Conservation (phyloP, 2,329 filamentous ascomycete genomes). For the Neofusicoccum ribis region DNA sequence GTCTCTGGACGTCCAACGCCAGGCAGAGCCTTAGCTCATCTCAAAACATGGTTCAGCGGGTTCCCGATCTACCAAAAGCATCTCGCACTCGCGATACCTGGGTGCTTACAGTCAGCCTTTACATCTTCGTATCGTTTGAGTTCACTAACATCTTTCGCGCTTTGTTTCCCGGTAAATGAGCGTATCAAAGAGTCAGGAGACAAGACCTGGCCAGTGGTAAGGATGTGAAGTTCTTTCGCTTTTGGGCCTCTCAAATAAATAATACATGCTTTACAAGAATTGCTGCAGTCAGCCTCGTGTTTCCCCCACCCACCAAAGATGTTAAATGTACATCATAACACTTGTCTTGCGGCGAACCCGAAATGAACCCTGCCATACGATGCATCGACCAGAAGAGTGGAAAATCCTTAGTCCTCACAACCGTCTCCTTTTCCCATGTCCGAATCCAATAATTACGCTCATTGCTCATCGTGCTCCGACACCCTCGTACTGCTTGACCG, state of each 20-base stretch:
- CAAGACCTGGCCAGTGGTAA: background rate
- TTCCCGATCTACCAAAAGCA: too few species aligned
- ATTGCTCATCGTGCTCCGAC: background rate
- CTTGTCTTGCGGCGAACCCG: background rate
- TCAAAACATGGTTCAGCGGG: background rate
- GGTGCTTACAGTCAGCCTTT: background rate
- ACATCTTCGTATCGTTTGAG: background rate
- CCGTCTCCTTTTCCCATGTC: background rate
- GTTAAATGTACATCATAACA: background rate
- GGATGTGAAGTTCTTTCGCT: background rate
- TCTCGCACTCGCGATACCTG: too few species aligned
- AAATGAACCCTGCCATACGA: background rate
- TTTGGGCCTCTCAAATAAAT: constrained; percentile 2
- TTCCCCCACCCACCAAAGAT: background rate
- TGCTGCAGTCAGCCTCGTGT: constrained; percentile 7
- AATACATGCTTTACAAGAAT: constrained; percentile 17
- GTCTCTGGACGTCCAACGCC: background rate
- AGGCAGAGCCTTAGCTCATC: background rate
- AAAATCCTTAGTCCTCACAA: background rate
- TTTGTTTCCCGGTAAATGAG: too few species aligned
- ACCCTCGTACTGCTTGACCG: background rate
- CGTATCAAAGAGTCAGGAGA: too few species aligned
- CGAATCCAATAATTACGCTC: background rate
- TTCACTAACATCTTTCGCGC: too few species aligned
- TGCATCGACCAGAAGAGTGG: constrained; percentile 7